Conservation (phyloP, 2,329 filamentous ascomycete species). For the Xylaria sp. region DNA sequence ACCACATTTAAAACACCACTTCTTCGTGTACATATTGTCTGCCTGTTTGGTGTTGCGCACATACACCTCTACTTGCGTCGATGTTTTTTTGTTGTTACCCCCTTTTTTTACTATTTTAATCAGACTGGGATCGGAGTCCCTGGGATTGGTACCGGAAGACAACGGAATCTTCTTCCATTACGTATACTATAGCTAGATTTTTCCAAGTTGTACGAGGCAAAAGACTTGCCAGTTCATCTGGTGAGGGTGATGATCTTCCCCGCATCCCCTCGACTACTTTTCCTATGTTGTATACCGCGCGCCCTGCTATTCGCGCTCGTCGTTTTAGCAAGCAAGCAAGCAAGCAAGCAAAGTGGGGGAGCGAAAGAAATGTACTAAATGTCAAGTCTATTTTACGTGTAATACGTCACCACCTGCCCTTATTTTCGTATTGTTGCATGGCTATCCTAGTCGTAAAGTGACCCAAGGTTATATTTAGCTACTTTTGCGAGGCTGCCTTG, state of each 20-base stretch:
- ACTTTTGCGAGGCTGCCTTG: not conserved
- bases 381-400: conserved; percentile 11
- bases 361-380: conserved; percentile 29
- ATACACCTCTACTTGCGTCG: conserved; percentile 22
- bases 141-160: conserved; percentile 26
- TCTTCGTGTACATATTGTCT: conserved; percentile 39
- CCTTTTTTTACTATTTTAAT: conserved; percentile 24
- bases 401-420: conserved; percentile 1
- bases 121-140: conserved; percentile 17
- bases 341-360: conserved; percentile 10
- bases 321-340: conserved; percentile 11
- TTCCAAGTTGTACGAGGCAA: conserved; percentile 21
- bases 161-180: conserved; percentile 24
- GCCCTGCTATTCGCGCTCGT: not conserved
- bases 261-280: conserved; percentile 21
- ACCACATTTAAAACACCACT: conserved; percentile 21
- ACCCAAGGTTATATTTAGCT: not conserved
- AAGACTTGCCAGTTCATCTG: conserved; percentile 14
- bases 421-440: not conserved
- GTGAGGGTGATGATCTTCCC: not conserved
- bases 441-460: conserved; percentile 4
- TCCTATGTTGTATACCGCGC: conserved; percentile 35
- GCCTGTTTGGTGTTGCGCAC: conserved; percentile 29
- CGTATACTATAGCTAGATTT: conserved; percentile 33
- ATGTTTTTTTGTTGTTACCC: conserved; percentile 12